Conservation (phyloP, 495 filamentous ascomycete genomes). For the Copromyces sp. region DNA sequence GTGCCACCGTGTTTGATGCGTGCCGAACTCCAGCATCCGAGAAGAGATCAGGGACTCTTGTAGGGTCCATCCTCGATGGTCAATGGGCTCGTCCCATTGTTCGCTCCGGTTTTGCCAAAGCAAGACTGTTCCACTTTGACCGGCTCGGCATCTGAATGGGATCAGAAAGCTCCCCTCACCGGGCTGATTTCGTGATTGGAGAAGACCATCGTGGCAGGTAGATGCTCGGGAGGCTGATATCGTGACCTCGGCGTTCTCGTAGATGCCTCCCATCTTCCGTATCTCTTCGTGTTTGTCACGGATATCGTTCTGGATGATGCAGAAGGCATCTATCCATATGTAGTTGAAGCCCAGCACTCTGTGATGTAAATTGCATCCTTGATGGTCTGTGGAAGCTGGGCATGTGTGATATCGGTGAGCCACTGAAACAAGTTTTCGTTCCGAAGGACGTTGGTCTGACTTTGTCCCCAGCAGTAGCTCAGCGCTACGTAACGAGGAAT, state of each 20-base stretch:
- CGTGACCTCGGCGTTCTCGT: not conserved
- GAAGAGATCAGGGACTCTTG: not conserved
- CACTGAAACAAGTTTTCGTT: not conserved
- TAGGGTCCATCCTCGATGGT: not conserved
- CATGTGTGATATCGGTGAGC: not conserved
- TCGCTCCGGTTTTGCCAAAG: not conserved
- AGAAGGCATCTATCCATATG: slow-evolving; percentile 1
- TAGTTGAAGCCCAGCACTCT: not conserved
- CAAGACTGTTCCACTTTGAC: not conserved
- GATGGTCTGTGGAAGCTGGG: not conserved
- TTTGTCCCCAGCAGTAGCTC: not conserved
- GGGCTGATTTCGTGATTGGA: not conserved
- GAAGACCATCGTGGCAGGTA: not conserved
- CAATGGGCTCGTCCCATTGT: not conserved
- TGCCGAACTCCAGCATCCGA: not conserved
- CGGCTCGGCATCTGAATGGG: not conserved
- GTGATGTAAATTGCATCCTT: not conserved
- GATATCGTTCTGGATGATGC: slow-evolving; percentile 1
- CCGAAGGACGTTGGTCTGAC: not conserved
- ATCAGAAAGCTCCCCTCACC: not conserved
- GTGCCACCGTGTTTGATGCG: not conserved
- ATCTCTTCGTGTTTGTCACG: not conserved
- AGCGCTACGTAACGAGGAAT: not conserved
- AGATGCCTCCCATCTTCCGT: not conserved
- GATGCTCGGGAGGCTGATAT: not conserved